Conservation (phyloP, 129 eudicot genomes). For the Flaveria sonorensis region DNA sequence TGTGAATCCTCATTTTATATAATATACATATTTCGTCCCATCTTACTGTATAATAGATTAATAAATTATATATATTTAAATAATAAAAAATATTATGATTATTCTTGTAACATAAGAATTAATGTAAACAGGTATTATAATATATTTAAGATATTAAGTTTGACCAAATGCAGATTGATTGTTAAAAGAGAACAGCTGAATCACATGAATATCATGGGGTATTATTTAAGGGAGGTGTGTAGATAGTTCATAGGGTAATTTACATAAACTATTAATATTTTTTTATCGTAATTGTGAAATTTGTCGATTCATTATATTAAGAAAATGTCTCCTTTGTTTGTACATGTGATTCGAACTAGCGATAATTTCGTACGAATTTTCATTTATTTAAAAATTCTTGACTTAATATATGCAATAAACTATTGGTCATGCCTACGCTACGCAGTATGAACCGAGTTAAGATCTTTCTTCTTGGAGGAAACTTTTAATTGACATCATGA, state of each 20-base stretch:
- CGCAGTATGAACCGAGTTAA: too few species aligned
- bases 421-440: too few species aligned
- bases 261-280: not conserved
- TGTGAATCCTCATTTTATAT: not conserved
- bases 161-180: not conserved
- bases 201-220: constrained; percentile 4
- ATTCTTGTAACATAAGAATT: constrained; percentile 1
- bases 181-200: not conserved
- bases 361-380: not conserved
- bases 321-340: not conserved
- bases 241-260: not conserved
- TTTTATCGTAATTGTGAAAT: not conserved
- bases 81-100: not conserved
- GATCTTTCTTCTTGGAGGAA: too few species aligned
- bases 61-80: too few species aligned
- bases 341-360: not conserved
- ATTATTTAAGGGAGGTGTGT: not conserved
- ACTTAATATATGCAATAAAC: not conserved
- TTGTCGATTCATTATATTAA: not conserved
- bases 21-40: not conserved
- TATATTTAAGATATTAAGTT: not conserved
- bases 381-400: not conserved
- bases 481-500: too few species aligned
- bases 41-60: not conserved
- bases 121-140: not conserved